Percentiles rank a stretch among this genome's conserved stretches.
Evolutionary conservation across 768 basidiomycete species (phyloP).

Genomic region (Leucogyrophana mollusca): DNA sequence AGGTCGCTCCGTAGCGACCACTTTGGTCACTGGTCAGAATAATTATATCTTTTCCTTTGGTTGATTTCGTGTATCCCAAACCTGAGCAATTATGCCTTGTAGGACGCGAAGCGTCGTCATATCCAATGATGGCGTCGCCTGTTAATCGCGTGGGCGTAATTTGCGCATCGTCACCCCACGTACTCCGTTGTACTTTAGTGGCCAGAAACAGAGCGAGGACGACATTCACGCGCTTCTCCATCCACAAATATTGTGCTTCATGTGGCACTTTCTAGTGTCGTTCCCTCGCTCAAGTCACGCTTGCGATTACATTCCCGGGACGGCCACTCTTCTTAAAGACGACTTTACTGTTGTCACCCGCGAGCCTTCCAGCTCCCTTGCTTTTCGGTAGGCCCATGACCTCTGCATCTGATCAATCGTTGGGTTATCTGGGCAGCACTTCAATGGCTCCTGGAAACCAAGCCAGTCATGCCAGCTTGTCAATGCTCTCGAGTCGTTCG

Average conservation of each 20-base stretch:
- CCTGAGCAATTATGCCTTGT: background rate
- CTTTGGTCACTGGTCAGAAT: too few species aligned
- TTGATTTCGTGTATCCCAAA: too few species aligned
- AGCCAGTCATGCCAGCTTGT: too few species aligned
- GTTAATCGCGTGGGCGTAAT: background rate
- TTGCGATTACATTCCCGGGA: background rate
- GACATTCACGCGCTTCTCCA: background rate
- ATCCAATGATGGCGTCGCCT: background rate
- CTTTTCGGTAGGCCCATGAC: background rate
- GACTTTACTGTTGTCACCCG: background rate
- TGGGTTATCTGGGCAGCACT: background rate
- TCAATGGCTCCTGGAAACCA: background rate
- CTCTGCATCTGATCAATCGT: too few species aligned
- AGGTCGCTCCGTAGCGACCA: too few species aligned
- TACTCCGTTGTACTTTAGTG: background rate
- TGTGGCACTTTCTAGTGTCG: background rate
- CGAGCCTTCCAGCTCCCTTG: background rate
- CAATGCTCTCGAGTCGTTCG: too few species aligned
- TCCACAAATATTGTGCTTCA: background rate
- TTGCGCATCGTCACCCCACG: background rate
- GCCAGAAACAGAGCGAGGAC: background rate
- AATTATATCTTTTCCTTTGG: too few species aligned
- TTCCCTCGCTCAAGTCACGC: conserved; percentile 4
- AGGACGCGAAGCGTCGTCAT: too few species aligned
- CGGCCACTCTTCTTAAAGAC: background rate